Percentiles rank a stretch among this genome's conserved stretches.
Evolutionary conservation across 768 basidiomycete species (phyloP).

Genomic region (Cystobasidium onofrii): DNA sequence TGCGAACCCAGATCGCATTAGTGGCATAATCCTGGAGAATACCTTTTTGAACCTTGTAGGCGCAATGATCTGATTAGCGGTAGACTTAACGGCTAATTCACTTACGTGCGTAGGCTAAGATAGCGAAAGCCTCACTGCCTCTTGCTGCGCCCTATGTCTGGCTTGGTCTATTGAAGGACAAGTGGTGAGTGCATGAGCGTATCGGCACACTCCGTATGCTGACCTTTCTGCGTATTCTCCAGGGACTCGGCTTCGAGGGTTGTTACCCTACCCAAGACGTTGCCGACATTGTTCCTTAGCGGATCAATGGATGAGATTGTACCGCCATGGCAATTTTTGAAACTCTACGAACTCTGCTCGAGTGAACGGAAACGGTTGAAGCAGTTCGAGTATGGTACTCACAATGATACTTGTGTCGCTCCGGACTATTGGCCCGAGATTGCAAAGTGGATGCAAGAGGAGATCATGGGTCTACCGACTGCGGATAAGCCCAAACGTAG

Average conservation of each 20-base stretch:
- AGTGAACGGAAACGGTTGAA: constrained; percentile 43
- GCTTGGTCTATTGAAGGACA: constrained; percentile 64
- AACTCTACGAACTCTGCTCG: constrained; percentile 41
- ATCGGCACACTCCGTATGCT: neutral
- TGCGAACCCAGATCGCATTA: constrained; percentile 64
- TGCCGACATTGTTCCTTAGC: constrained; percentile 72
- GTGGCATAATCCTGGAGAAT: constrained; percentile 80
- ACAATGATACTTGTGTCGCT: constrained; percentile 42
- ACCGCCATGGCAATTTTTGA: constrained; percentile 65
- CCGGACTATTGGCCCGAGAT: constrained; percentile 23
- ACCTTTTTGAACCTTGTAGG: constrained; percentile 69
- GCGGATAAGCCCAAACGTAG: constrained; percentile 1
- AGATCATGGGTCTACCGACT: neutral
- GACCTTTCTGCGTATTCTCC: neutral
- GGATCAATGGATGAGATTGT: constrained; percentile 66
- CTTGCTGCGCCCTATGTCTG: constrained; percentile 63
- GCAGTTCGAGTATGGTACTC: constrained; percentile 46
- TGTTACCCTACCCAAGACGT: constrained; percentile 45
- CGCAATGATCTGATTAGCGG: too few species aligned
- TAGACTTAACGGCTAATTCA: too few species aligned
- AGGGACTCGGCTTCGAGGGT: constrained; percentile 56
- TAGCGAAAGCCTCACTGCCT: constrained; percentile 75
- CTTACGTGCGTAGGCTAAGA: constrained; percentile 49
- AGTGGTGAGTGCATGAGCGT: constrained; percentile 57
- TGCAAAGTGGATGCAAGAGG: neutral